These are phyloP conservation scores for Ammopiptanthus mongolicus DNA, from an alignment of 306 rosid genomes.

Conservation along the genomic window DNA sequence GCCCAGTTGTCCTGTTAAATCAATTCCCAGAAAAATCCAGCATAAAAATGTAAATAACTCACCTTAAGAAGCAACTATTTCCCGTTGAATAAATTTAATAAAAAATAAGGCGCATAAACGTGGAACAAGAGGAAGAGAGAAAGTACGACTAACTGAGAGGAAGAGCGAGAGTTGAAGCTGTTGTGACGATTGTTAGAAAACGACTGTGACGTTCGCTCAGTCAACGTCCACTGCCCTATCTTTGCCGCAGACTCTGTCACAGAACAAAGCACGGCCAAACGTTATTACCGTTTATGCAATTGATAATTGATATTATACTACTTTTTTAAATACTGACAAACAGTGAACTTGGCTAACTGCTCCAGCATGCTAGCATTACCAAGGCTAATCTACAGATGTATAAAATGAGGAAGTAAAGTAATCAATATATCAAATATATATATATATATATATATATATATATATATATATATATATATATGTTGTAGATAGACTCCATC, in stretches of 20 bases:
- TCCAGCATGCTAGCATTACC: background rate
- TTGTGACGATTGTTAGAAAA: conserved; percentile 61
- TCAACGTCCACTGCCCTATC: conserved; percentile 58
- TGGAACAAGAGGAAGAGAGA: conserved; percentile 1
- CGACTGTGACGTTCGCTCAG: conserved; percentile 70
- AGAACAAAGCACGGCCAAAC: background rate
- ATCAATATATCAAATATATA: too few relatives aligned
- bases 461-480: too few relatives aligned
- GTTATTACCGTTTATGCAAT: conserved; percentile 14
- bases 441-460: too few relatives aligned
- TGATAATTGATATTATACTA: background rate
- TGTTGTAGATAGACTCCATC: too few relatives aligned
- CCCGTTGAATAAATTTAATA: background rate
- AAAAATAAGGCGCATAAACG: background rate
- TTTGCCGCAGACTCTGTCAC: conserved; percentile 44
- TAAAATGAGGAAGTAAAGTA: background rate
- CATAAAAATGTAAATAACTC: background rate
- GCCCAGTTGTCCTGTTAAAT: conserved; percentile 61
- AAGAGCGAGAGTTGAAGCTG: conserved; percentile 65
- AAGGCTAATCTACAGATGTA: background rate
- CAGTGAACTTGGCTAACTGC: background rate
- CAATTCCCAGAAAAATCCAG: conserved; percentile 19
- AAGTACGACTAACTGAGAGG: conserved; percentile 68
- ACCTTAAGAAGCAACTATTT: conserved; percentile 9
- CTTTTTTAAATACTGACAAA: background rate